Conservation (phyloP, 2,329 filamentous ascomycete genomes). For the Pseudogymnoascus sp. region DNA sequence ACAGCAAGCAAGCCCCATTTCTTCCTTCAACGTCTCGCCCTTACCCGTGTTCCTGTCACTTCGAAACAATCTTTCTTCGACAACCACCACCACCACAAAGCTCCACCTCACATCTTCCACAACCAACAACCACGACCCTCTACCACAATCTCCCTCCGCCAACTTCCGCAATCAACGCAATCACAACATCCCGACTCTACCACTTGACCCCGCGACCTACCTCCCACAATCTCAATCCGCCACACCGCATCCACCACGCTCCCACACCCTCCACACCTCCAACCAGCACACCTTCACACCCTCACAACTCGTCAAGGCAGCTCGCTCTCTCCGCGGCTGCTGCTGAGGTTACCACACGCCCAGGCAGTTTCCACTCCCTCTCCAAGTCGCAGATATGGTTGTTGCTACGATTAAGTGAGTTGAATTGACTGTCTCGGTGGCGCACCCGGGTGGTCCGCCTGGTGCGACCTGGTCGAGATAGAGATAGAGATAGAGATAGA, state of each 20-base stretch:
- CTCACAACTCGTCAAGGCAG: neutral
- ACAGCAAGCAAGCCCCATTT: neutral
- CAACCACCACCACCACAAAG: neutral
- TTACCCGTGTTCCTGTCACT: neutral
- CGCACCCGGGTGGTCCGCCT: too few relatives aligned
- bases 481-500: too few relatives aligned
- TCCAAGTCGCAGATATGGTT: conserved; percentile 29
- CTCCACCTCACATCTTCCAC: too few relatives aligned
- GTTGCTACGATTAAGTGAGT: conserved; percentile 57
- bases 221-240: neutral
- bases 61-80: neutral
- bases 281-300: neutral
- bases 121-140: too few relatives aligned
- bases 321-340: neutral
- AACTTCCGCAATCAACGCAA: neutral
- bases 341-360: neutral
- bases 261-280: neutral
- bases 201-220: neutral
- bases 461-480: neutral
- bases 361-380: neutral
- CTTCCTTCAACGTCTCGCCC: neutral
- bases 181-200: neutral
- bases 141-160: too few relatives aligned
- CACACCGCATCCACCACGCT: neutral
- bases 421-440: neutral